These are phyloP conservation scores for Aureobasidium uvarum DNA, from an alignment of 2,329 filamentous ascomycete genomes.

Conservation along the genomic window DNA sequence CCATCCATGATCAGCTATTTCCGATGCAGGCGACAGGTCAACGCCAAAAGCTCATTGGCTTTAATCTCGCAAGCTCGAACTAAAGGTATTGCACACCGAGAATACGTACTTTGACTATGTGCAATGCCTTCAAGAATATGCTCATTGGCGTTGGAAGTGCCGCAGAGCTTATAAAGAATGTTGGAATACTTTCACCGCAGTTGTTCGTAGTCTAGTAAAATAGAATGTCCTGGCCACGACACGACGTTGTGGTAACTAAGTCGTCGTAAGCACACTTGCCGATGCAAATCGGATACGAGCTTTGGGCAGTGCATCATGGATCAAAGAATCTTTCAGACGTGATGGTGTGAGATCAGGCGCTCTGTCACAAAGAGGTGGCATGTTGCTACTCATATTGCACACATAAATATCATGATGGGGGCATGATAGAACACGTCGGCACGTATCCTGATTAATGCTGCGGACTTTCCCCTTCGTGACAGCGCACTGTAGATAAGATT, in stretches of 20 bases:
- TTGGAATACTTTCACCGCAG: too few relatives aligned
- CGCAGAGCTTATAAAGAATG: too few relatives aligned
- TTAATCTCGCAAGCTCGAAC: too few relatives aligned
- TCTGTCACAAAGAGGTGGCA: neutral
- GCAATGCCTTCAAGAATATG: neutral
- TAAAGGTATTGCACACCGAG: too few relatives aligned
- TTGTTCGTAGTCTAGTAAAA: neutral
- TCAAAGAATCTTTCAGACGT: neutral
- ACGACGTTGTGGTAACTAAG: neutral
- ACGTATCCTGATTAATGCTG: neutral
- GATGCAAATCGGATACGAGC: neutral
- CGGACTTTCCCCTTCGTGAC: neutral
- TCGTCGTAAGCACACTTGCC: slow-evolving; percentile 7
- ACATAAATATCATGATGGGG: neutral
- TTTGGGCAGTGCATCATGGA: neutral
- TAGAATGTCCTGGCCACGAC: neutral
- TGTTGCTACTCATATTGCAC: neutral
- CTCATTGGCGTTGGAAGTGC: neutral
- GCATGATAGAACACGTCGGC: neutral
- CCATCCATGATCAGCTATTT: too few relatives aligned
- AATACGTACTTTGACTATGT: neutral
- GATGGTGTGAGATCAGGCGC: neutral
- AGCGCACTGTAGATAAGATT: neutral
- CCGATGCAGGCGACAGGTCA: too few relatives aligned
- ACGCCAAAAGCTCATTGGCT: too few relatives aligned